Evolutionary conservation across 768 basidiomycete genomes (phyloP), one percentile per base, ranked within the genome.

Genomic region (Daedaleopsis nitida): DNA sequence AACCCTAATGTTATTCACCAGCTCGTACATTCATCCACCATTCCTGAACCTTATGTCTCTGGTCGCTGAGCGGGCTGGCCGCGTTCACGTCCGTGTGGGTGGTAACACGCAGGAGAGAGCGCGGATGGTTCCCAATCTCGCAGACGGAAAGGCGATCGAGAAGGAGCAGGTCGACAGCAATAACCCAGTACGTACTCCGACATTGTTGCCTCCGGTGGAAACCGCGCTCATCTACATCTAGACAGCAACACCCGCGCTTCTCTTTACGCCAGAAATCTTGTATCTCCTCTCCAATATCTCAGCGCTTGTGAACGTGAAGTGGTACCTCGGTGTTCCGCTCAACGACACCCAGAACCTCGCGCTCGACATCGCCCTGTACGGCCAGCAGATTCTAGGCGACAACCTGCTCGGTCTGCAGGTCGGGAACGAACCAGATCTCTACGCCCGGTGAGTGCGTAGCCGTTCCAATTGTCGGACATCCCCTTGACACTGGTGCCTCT

Each of bases 351-450:
- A 64, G 8, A 66, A 75, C 51, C 60, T 73, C 8, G 67, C 68
- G 2, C 68, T 78, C 2, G 68, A 66, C 1, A 77, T 79, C 6
- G 81, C 78, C 3, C 72, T 76, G 45, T 72, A 74, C 24, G 78
- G 78, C 2, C 77, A 83, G 60, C 50, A 69, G 34, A 76, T 81
- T 38, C 70, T 84, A 7, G 80, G 81, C 13, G 68, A 71, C 32
- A 72, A 75, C 57, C 70, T 84, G 24, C 62, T 79, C n/a, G 83
- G 81, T 8, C 65, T 82, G 38, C 81, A 81, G 60, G 69, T 81
- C 12, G 82, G 80, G 6, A 92, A 93, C 72, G 89, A 92, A 62
- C 79, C 79, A 14, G 80, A 82, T 69, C 70, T 80, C 60, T 81
- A 74, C 57, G 72, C 83, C 77, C 11, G 83, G 45, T 86, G 83